A percentile compares a stretch with the other conserved stretches of the same genome.
Conservation (phyloP, 805 yeast genomes). For the Metschnikowia santaceciliae region DNA sequence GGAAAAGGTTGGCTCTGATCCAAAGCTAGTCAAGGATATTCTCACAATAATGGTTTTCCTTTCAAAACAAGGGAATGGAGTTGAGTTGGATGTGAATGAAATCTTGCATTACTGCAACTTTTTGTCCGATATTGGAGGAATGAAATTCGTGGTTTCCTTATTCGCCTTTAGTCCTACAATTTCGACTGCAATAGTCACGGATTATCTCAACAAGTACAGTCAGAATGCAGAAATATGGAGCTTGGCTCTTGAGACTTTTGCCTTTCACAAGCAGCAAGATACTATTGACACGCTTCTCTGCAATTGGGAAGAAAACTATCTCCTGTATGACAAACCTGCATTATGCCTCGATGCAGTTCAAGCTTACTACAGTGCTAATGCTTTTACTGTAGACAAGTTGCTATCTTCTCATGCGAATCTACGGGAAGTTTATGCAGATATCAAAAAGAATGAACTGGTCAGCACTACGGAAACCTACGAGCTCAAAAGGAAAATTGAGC, state of each 20-base stretch:
- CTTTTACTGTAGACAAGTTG: neutral
- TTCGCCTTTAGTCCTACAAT: neutral
- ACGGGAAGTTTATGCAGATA: neutral
- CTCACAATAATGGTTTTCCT: neutral
- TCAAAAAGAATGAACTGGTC: neutral
- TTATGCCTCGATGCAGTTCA: neutral
- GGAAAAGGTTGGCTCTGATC: neutral
- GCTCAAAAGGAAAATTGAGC: neutral
- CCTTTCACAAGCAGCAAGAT: neutral
- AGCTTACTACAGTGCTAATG: neutral
- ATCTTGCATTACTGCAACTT: neutral
- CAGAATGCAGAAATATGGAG: constrained; percentile 1
- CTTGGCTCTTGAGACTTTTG: neutral
- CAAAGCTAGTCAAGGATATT: neutral
- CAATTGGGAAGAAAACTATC: neutral
- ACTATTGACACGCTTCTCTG: neutral
- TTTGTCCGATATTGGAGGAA: neutral
- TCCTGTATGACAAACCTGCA: neutral
- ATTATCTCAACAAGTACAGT: neutral
- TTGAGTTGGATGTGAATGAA: neutral
- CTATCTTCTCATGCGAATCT: neutral
- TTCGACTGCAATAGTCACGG: neutral
- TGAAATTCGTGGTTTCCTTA: neutral
- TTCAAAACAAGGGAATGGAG: neutral
- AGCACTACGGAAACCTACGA: neutral